Base-by-base conservation (phyloP, 2,329 filamentous ascomycete genomes). In the Penicillium fuscoglaucum region DNA sequence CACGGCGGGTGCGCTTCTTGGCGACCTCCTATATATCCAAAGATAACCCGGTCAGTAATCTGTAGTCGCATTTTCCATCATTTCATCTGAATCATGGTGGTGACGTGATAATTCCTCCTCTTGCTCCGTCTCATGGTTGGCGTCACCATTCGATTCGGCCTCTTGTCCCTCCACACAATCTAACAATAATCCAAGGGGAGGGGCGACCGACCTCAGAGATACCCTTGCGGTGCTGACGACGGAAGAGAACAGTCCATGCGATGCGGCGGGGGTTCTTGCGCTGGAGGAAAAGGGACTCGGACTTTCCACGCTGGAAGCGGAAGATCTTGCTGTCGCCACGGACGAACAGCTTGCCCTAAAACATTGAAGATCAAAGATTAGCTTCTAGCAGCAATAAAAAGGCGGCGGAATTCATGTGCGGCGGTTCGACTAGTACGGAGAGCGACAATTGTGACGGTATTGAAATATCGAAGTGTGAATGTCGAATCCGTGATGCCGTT, bases 191-290 rank as follows among this genome's bases (percentile, higher is more conserved):
- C 63, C 37, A 62, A 60, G 52, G 56, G 58, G 61, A 63, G 54
- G 66, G 67, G 62, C 66, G 65, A 80, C 90, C 84, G 89, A 98
- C 95, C 93, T 99, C 95, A 87, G 93, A 96, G 84, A 98, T 96
- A 89, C 95, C 95, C 92, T 99, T 99, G 87, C 93, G 95, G 90
- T 97, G 93, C 85, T 96, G 91, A 83, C 93, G 90, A 82, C 95
- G 89, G 91, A 91, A 99, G 68, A 99, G 90, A 75, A 93, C 89
- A 71, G 95, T 99, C 95, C 95, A 99, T 73, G 93, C 89, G 82
- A 99, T 98, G 80, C 93, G 92, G 82, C 95, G 93, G 80, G 95
- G 95, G 89, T 99, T 99, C 91, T 99, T 99, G 87, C 95, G 93
- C 88, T 99, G 95, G 74, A 98, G 91, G 89, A 99, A 99, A 72